Evolutionary conservation across 805 yeast genomes (phyloP).

Genomic region (Saccharomycopsis synnaedendra): DNA sequence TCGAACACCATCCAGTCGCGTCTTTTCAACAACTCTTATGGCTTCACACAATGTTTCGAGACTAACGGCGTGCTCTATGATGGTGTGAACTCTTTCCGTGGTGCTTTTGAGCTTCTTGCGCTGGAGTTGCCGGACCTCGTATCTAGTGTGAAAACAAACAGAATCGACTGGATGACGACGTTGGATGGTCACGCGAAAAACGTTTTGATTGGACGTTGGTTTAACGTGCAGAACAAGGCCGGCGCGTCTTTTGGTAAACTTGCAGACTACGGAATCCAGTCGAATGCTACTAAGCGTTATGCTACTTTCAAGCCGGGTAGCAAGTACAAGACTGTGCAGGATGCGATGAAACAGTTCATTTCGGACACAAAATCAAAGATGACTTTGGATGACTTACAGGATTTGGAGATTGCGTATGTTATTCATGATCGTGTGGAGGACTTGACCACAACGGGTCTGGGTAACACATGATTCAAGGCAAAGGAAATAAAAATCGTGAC

Average conservation of each 20-base stretch:
- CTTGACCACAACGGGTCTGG: neutral
- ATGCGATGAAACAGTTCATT: too few species aligned
- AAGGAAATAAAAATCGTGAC: too few species aligned
- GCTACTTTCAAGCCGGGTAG: neutral
- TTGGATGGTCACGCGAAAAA: neutral
- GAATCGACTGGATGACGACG: neutral
- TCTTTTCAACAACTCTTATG: neutral
- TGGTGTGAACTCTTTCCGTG: conserved; percentile 3
- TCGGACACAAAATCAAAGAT: neutral
- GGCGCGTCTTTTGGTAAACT: neutral
- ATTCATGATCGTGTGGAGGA: conserved; percentile 1
- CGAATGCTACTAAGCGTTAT: neutral
- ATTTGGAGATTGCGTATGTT: conserved; percentile 1
- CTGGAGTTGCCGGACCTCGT: conserved; percentile 4
- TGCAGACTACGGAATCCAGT: neutral
- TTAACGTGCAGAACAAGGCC: neutral
- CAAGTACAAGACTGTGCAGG: neutral
- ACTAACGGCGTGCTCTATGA: conserved; percentile 1
- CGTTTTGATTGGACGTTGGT: neutral
- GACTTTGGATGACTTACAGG: neutral
- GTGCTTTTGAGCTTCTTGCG: conserved; percentile 4
- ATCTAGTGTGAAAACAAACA: neutral
- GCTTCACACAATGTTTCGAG: neutral
- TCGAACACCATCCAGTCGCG: neutral
- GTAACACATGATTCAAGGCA: neutral